Base-by-base conservation (phyloP, 1,139 yeast species). In the Magnusiomyces magnusii region DNA sequence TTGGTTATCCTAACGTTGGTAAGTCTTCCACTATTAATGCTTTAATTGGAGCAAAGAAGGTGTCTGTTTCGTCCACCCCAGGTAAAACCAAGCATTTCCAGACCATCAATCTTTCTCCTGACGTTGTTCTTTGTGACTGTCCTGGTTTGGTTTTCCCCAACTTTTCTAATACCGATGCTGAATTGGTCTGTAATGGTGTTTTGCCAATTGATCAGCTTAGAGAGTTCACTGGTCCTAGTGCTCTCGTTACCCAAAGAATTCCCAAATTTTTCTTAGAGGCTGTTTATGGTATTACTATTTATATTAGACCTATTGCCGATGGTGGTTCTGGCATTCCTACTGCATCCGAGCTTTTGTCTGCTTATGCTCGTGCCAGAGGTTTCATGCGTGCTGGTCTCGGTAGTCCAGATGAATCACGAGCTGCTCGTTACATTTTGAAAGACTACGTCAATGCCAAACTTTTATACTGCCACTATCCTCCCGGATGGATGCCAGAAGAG, bases 21-120 rank as follows among this genome's bases (percentile, higher is more conserved):
- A 92, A 92, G 73, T 92, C 97, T 0, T 91, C 97, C 13, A 92
- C 98, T 13, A 92, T 92, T 67, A 92, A 92, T 73, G 97, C 98
- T 0, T 79, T 95, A 56, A 95, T 93, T 56, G 99, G 99, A 24
- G 85, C 97, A 28, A 95, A 95, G 71, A 92, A 90, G 71, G 99
- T 95, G 15, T 91, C 98, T 0, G 99, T 95, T 47, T 93, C 99
- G 1, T 80, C 99, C 1, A 95, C 99, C 0, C 99, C 99, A 5
- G 99, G 99, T 77, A 95, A 95, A 73, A 95, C 99, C 21, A 95
- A 95, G 73, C 99, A 95, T 79, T 95, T 95, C 80, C 99, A 95
- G 77, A 95, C 99, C 1, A 91, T 95, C 63, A 83, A 85, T 68
- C 80, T 95, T 54, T 84, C 97, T 0, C 87, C 87, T 55, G 80